These are phyloP conservation scores for Psilocybe mexicana DNA, from an alignment of 1,284 basidiomycete species.

Conservation along the genomic window DNA sequence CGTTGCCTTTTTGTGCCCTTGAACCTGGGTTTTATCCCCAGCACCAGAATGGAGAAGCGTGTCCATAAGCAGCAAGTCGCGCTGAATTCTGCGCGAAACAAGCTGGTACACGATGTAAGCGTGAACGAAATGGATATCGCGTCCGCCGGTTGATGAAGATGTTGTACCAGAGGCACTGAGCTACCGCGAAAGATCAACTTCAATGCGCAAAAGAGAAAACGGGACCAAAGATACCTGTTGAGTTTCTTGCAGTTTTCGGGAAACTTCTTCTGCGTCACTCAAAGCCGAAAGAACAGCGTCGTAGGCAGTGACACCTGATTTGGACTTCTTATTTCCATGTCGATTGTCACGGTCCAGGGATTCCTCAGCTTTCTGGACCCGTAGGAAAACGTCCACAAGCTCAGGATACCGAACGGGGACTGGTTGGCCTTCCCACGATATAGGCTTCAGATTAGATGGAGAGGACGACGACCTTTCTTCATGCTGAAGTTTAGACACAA, in stretches of 20 bases:
- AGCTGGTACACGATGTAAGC: constrained; percentile 87
- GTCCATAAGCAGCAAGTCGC: constrained; percentile 82
- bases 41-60: constrained; percentile 53
- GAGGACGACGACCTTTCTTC: constrained; percentile 46
- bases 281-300: constrained; percentile 81
- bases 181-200: constrained; percentile 28
- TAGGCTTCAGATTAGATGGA: constrained; percentile 55
- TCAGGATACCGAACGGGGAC: constrained; percentile 91
- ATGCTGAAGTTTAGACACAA: constrained; percentile 54
- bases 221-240: constrained; percentile 56
- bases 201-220: not conserved
- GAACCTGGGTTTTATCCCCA: constrained; percentile 29
- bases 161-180: constrained; percentile 40
- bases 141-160: constrained; percentile 44
- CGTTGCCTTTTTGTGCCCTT: constrained; percentile 12
- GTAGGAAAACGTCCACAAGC: constrained; percentile 84
- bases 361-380: constrained; percentile 78
- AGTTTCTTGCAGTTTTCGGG: constrained; percentile 75
- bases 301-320: constrained; percentile 77
- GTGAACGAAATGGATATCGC: constrained; percentile 82
- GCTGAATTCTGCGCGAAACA: constrained; percentile 81
- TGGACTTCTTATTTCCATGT: constrained; percentile 44
- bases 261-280: constrained; percentile 85
- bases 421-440: constrained; percentile 82
- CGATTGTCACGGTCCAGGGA: constrained; percentile 36